Conservation (phyloP, 2,329 filamentous ascomycete species). For the Microcera coccophila region DNA sequence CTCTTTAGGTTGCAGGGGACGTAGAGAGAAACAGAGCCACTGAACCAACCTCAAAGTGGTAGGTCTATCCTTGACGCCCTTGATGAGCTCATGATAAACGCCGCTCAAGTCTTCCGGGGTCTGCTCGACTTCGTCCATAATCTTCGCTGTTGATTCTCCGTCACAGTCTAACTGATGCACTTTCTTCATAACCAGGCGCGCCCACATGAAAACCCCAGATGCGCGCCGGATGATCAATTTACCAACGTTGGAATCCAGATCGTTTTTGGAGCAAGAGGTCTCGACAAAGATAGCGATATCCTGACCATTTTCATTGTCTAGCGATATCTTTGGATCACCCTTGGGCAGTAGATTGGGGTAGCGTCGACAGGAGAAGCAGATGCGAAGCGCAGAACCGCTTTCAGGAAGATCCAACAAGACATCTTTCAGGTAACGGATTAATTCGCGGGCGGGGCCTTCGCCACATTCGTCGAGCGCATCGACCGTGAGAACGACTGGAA, state of each 20-base stretch:
- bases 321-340: constrained; percentile 20
- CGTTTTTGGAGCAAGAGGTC: neutral
- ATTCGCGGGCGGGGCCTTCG: constrained; percentile 15
- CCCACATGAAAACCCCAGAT: constrained; percentile 37
- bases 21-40: constrained; percentile 32
- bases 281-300: constrained; percentile 32
- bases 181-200: constrained; percentile 25
- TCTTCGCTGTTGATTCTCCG: constrained; percentile 9
- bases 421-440: constrained; percentile 19
- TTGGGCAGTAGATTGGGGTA: constrained; percentile 26
- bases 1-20: constrained; percentile 25
- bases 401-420: constrained; percentile 9
- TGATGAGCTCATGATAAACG: constrained; percentile 24
- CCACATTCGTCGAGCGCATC: constrained; percentile 37
- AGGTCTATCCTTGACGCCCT: constrained; percentile 13
- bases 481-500: constrained; percentile 27
- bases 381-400: constrained; percentile 24
- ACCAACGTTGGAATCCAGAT: constrained; percentile 1
- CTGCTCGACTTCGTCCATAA: constrained; percentile 17
- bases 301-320: constrained; percentile 28
- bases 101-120: constrained; percentile 22
- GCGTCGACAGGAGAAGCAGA: constrained; percentile 33
- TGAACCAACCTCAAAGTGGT: constrained; percentile 26
- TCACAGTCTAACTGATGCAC: constrained; percentile 13
- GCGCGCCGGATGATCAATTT: constrained; percentile 24